A percentile compares a stretch with the other conserved stretches of the same genome.
Evolutionary conservation across 176 grass and related monocot genomes (phyloP).

Genomic region (Bromus sterilis): DNA sequence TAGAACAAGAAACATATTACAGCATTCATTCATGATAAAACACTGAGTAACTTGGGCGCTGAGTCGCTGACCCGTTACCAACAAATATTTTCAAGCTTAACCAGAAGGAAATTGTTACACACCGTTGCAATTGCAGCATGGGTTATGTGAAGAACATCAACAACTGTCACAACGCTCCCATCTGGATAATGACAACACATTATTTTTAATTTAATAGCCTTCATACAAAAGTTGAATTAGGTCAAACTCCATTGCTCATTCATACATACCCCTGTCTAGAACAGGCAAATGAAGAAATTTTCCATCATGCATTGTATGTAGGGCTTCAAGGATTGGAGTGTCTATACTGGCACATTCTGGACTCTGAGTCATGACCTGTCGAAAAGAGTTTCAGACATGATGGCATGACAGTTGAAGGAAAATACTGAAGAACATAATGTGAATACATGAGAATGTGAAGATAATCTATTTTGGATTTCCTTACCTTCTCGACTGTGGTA

Average conservation of each 20-base stretch:
- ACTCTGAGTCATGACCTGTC: constrained; percentile 95
- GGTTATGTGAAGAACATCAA: constrained; percentile 95
- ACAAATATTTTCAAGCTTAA: no score
- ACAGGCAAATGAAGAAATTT: constrained; percentile 97
- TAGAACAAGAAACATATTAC: neutral
- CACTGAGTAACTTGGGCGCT: neutral
- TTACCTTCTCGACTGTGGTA: constrained; percentile 87
- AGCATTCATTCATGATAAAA: neutral
- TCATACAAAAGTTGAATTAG: neutral
- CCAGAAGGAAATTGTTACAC: constrained; percentile 13
- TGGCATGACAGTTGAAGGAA: neutral
- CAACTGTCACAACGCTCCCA: constrained; percentile 73
- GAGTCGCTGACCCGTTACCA: no score
- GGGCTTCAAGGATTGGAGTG: constrained; percentile 87
- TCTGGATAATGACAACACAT: constrained; percentile 44
- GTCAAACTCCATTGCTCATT: neutral
- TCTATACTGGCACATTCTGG: constrained; percentile 88
- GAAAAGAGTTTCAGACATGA: constrained; percentile 25
- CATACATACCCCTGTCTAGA: constrained; percentile 59
- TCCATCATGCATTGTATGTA: constrained; percentile 91
- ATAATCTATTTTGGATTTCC: constrained; percentile 1
- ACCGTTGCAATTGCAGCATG: constrained; percentile 95
- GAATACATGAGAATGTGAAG: neutral
- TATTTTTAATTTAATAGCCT: neutral
- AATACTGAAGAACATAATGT: neutral